Base-by-base conservation (phyloP, 257 asterid genomes). In the Lavandula angustifolia region DNA sequence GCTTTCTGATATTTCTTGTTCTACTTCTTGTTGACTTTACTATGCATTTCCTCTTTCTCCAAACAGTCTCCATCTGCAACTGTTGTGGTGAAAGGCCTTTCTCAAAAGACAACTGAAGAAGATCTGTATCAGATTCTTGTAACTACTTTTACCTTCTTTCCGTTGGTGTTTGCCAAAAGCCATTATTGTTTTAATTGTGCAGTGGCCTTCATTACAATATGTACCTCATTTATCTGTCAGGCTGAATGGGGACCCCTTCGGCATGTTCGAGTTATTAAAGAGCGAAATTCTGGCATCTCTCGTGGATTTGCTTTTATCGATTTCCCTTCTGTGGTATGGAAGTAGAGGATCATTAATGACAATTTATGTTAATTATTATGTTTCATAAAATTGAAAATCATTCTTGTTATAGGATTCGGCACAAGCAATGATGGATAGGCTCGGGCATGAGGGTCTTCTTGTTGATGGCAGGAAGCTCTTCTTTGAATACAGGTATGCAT, bases 201-300 rank as follows among this genome's bases (percentile, higher is more conserved):
- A 47, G 41, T 35, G 9, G 17, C 29, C 56, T 38, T 33, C 50
- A 18, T 60, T 70, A 3, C 50, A 56, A 57, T 29, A 41, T 60
- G 22, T 37, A 70, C 66, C 60, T 52, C 13, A n/a, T 35, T 53
- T 67, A 5, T 66, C 47, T 49, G 42, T 66, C 78, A 94, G 99
- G 95, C 94, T 62, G 99, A 90, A 78, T 94, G 99, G 99, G 99
- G 96, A 60, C 99, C 99, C 58, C 89, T 94, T 42, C 95, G 94
- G 52, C 96, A 90, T 77, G 94, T 94, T 67, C 96, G 99, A 66
- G 95, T 94, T 66, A 94, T 94, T 78, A 94, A 84, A 86, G 99
- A 94, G 72, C 81, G 97, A 46, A 86, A 74, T 80, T 87, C 97
- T 72, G 99, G 95, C 65, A 54, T 78, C 75, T 94, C 99, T 65